phyloP scores from a whole-genome alignment of 1,284 basidiomycete species.

The Neotropicomus parvogracilis region DNA sequence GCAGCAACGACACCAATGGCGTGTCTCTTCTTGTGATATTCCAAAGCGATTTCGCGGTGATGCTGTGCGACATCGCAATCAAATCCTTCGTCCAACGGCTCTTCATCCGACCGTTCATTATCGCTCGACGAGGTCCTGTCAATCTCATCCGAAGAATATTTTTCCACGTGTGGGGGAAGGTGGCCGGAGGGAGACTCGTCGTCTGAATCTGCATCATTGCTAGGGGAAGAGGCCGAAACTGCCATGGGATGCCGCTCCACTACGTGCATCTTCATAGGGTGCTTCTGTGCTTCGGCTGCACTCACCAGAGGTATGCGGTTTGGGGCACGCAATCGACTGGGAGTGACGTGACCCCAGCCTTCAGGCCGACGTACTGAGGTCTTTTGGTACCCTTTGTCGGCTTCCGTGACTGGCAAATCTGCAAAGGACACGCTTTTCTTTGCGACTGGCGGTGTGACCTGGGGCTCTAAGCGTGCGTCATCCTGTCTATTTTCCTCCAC shows the following conservation, averaged over 20 bases:
- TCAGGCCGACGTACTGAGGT: constrained; percentile 24
- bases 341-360: constrained; percentile 58
- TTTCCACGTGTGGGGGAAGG: constrained; percentile 25
- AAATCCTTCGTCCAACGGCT: constrained; percentile 43
- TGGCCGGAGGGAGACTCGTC: constrained; percentile 43
- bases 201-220: constrained; percentile 41
- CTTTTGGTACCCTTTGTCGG: constrained; percentile 4
- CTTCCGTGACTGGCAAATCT: constrained; percentile 33
- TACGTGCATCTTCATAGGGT: constrained; percentile 63
- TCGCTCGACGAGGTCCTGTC: constrained; percentile 20
- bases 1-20: constrained; percentile 52
- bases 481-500: constrained; percentile 40
- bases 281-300: constrained; percentile 37
- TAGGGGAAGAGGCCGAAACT: constrained; percentile 20
- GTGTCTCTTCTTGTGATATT: constrained; percentile 60
- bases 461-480: constrained; percentile 6
- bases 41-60: constrained; percentile 70
- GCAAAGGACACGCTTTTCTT: constrained; percentile 69
- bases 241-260: constrained; percentile 54
- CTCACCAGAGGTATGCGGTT: constrained; percentile 40
- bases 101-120: constrained; percentile 28
- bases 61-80: constrained; percentile 60
- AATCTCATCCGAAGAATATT: constrained; percentile 8
- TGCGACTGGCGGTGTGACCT: constrained; percentile 27
- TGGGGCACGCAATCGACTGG: constrained; percentile 43